These are phyloP conservation scores for Capsicum pubescens DNA, from an alignment of 257 asterid species.

Conservation along the genomic window DNA sequence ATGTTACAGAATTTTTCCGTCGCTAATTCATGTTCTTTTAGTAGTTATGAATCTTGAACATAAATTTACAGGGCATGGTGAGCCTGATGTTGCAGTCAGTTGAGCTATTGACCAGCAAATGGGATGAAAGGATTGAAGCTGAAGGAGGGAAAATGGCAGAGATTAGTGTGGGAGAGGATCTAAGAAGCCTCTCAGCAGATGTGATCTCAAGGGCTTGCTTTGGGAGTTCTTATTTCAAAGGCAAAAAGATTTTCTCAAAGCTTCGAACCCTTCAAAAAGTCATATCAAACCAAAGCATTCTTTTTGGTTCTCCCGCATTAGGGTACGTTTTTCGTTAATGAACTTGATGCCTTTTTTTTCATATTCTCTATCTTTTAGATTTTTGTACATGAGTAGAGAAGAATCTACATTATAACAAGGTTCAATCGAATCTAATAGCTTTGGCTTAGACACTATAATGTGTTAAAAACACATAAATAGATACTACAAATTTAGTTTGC, in stretches of 20 bases:
- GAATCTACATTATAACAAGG: too few species aligned
- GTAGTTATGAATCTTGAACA: background rate
- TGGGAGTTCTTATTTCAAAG: conserved; percentile 76
- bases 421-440: background rate
- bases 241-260: conserved; percentile 70
- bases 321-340: conserved; percentile 45
- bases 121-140: conserved; percentile 57
- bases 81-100: conserved; percentile 75
- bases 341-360: background rate
- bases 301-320: conserved; percentile 57
- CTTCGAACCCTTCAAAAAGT: conserved; percentile 77
- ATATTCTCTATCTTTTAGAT: background rate
- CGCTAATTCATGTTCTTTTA: too few species aligned
- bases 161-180: conserved; percentile 64
- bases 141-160: conserved; percentile 55
- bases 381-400: background rate
- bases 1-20: background rate
- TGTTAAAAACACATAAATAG: too few species aligned
- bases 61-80: conserved; percentile 63
- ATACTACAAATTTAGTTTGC: background rate
- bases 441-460: background rate
- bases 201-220: conserved; percentile 85
- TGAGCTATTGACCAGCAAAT: conserved; percentile 49
- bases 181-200: conserved; percentile 79
- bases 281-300: conserved; percentile 58